Conservation (phyloP, 2,329 filamentous ascomycete genomes). For the Sporothrix euskadiensis region DNA sequence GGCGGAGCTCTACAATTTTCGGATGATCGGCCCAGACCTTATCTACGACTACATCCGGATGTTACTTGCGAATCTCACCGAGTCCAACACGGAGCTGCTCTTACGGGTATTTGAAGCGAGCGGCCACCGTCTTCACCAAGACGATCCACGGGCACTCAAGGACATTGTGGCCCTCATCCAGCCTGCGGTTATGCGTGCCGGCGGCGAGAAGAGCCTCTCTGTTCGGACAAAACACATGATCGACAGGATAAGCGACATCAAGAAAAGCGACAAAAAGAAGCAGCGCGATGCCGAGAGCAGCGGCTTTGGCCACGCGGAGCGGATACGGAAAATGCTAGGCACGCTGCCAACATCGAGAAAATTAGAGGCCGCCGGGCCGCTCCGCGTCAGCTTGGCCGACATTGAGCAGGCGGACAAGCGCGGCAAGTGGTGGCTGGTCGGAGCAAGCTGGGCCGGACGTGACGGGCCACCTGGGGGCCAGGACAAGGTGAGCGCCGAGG, state of each 20-base stretch:
- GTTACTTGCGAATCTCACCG: conserved; percentile 72
- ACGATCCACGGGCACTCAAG: conserved; percentile 84
- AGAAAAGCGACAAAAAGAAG: conserved; percentile 87
- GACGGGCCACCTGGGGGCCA: conserved; percentile 5
- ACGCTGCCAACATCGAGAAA: conserved; percentile 64
- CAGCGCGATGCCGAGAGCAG: conserved; percentile 50
- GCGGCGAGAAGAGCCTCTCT: conserved; percentile 69
- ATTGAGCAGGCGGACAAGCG: conserved; percentile 80
- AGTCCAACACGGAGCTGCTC: conserved; percentile 84
- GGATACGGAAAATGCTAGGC: conserved; percentile 86
- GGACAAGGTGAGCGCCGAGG: conserved; percentile 29
- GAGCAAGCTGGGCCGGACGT: conserved; percentile 76
- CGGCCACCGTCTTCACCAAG: conserved; percentile 79
- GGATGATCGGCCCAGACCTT: conserved; percentile 77
- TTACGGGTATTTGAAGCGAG: conserved; percentile 80
- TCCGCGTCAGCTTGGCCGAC: conserved; percentile 78
- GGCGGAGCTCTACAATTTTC: conserved; percentile 87
- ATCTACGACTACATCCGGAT: conserved; percentile 88
- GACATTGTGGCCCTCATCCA: conserved; percentile 82
- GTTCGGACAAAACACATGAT: conserved; percentile 97
- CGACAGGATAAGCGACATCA: conserved; percentile 89
- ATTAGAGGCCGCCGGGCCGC: conserved; percentile 73
- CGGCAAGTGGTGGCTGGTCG: conserved; percentile 98
- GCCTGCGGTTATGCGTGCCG: conserved; percentile 63
- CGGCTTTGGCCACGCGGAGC: conserved; percentile 76